Evolutionary conservation across 345 rosid species (phyloP), one percentile per base, ranked within the genome.

Genomic region (Syzygium oleosum): DNA sequence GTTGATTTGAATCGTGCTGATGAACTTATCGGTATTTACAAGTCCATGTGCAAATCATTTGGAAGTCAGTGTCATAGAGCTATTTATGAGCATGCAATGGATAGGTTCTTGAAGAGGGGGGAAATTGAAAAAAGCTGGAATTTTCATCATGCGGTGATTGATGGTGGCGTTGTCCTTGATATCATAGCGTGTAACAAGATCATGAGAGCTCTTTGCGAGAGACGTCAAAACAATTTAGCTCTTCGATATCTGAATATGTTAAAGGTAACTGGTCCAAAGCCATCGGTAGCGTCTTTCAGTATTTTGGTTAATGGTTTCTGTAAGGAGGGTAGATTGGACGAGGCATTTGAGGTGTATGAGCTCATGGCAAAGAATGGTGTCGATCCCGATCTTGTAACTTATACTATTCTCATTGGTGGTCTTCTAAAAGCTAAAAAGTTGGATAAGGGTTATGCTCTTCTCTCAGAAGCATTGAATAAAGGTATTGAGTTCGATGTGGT

Each of bases 371-470:
- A 87, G 86, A 87, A 79, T 80, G 92, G 90, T 27, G 84, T 93
- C 13, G n/a, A n/a, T 29, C 91, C 94, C 2, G 94, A 93, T 55
- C 86, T 94, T 73, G 88, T 93, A 5, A 86, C 89, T 84, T 94
- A 93, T 85, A 89, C 92, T 54, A 90, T 88, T 51, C 88, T 94
- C 41, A 91, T 94, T 87, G 94, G 93, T 90, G 93, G 92, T 86
- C 90, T 86, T 68, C 90, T 92, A 77, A 93, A 89, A 87, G 93
- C 91, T 68, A 91, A 93, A 86, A 93, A 89, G 87, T 89, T 93
- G 90, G 89, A 86, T 68, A 90, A 88, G 68, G 96, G 94, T 83
- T 85, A 90, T 89, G 89, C 88, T 58, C 85, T 92, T 84, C 88
- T 93, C 55, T 88, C 88, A 2, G 87, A 16, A 73, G 93, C 93